Percentiles rank a stretch among this genome's conserved stretches.
These are phyloP conservation scores for Actinomucor elegans DNA, from an alignment of 371 early-diverging fungal genomes.

Conservation along the genomic window DNA sequence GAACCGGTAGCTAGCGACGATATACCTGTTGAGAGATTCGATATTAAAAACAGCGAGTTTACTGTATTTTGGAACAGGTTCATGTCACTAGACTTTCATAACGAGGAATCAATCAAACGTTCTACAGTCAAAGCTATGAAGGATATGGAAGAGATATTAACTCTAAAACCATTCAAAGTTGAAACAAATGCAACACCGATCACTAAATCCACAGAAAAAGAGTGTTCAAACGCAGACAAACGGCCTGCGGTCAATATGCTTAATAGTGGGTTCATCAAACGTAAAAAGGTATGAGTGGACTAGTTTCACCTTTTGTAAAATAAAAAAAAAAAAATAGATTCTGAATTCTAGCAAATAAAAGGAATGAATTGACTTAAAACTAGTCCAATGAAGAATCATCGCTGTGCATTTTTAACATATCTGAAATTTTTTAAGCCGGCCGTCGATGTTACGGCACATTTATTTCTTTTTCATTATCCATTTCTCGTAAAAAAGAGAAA, in stretches of 20 bases:
- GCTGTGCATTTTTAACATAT: no score
- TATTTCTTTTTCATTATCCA: background rate
- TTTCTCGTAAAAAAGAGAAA: background rate
- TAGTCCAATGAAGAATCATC: constrained; percentile 7
- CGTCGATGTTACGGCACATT: no score
- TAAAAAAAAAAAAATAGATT: no score
- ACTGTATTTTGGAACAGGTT: constrained; percentile 32
- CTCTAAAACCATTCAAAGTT: background rate
- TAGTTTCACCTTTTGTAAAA: background rate
- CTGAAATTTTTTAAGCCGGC: no score
- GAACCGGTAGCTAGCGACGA: background rate
- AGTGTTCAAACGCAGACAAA: constrained; percentile 6
- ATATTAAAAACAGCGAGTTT: constrained; percentile 8
- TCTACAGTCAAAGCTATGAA: constrained; percentile 13
- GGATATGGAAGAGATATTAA: constrained; percentile 12
- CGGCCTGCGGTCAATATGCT: constrained; percentile 22
- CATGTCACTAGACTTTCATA: constrained; percentile 28
- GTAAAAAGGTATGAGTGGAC: constrained; percentile 15
- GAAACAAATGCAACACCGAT: background rate
- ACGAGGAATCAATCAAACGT: constrained; percentile 1
- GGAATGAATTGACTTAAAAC: background rate
- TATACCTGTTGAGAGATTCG: background rate
- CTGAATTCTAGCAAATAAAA: no score
- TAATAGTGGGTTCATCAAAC: constrained; percentile 18
- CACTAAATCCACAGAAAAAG: constrained; percentile 2